Conservation (phyloP, 2,329 filamentous ascomycete genomes). For the Colletotrichum acutatum region DNA sequence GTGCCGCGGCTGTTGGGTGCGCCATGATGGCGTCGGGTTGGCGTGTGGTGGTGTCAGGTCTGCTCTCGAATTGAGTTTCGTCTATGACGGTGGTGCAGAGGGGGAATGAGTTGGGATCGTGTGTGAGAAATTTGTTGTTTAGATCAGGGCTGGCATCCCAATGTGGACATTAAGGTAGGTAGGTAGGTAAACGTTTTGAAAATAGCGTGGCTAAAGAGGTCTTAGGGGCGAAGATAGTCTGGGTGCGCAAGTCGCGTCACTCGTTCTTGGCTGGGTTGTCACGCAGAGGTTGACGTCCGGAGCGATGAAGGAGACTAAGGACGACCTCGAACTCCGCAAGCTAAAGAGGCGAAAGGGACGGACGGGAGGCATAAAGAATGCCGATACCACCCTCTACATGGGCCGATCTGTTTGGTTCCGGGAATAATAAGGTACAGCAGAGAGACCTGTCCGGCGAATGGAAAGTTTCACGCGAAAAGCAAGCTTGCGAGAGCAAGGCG, state of each 20-base stretch:
- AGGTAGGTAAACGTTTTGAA: background rate
- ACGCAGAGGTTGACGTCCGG: constrained; percentile 21
- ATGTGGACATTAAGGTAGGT: background rate
- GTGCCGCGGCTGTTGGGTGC: constrained; percentile 19
- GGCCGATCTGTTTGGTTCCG: background rate
- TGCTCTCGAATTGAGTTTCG: background rate
- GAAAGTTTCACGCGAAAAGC: constrained; percentile 31
- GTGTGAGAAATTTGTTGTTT: background rate
- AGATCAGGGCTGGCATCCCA: background rate
- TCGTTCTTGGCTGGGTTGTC: constrained; percentile 24
- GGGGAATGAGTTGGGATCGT: background rate
- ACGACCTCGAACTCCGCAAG: background rate
- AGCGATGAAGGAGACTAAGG: background rate
- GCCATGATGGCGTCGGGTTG: constrained; percentile 25
- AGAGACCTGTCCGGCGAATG: background rate
- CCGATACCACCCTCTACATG: constrained; percentile 9
- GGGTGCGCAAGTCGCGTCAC: constrained; percentile 25
- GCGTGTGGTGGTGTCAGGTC: background rate
- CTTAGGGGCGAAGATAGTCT: background rate
- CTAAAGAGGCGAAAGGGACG: background rate
- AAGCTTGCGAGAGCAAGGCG: constrained; percentile 21
- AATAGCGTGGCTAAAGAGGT: background rate
- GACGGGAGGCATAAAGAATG: constrained; percentile 6
- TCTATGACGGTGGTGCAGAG: background rate
- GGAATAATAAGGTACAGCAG: background rate